A percentile compares a stretch with the other conserved stretches of the same genome.
Evolutionary conservation across 495 filamentous ascomycete species (phyloP).

Genomic region (Podospora pseudopauciseta): DNA sequence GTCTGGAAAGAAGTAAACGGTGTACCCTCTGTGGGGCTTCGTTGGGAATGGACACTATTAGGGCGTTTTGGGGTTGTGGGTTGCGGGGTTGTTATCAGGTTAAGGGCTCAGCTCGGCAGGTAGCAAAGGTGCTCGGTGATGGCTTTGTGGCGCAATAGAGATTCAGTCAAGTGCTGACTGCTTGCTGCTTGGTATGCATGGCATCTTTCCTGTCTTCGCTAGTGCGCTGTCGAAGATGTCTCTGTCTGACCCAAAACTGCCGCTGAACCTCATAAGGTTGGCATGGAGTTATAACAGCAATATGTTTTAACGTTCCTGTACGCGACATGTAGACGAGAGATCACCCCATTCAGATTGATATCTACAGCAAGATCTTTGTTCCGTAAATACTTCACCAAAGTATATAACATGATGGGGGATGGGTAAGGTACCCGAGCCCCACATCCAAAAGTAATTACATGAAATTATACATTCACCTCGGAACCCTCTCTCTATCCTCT

Average conservation of each 20-base stretch:
- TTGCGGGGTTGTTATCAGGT: conserved; percentile 9
- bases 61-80: conserved; percentile 11
- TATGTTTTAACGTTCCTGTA: no score
- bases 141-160: not conserved
- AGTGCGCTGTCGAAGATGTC: not conserved
- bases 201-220: not conserved
- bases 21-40: not conserved
- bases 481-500: not conserved
- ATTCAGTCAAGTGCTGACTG: conserved; percentile 5
- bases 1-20: conserved; percentile 75
- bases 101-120: conserved; percentile 7
- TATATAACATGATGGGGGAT: not conserved
- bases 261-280: no score
- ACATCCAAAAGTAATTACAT: not conserved
- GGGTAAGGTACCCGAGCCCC: not conserved
- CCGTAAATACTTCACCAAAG: not conserved
- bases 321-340: no score
- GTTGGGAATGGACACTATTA: not conserved
- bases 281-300: no score
- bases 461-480: not conserved
- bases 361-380: not conserved
- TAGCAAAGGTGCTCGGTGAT: conserved; percentile 19
- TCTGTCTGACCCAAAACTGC: no score
- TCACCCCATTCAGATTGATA: not conserved
- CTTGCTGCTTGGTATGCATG: not conserved